These are phyloP conservation scores for Epichloe hybrida DNA, from an alignment of 2,329 filamentous ascomycete species.

Conservation along the genomic window DNA sequence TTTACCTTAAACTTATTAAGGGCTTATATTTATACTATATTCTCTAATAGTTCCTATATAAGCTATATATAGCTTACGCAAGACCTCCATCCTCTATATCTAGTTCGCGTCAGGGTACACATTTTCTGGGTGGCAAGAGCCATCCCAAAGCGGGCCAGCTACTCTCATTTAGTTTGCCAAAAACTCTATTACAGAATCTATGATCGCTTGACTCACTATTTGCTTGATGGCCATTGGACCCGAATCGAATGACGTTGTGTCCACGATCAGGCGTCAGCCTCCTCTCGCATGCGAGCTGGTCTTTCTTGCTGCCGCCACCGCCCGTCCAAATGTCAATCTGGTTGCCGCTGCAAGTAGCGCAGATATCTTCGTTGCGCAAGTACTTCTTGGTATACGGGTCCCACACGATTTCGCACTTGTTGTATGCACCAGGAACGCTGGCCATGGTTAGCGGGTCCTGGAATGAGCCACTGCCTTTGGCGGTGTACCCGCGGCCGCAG, in stretches of 20 bases:
- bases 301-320: background rate
- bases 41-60: no score
- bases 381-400: background rate
- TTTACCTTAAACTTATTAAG: no score
- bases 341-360: background rate
- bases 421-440: background rate
- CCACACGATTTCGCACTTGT: background rate
- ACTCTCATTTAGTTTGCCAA: background rate
- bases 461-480: background rate
- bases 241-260: background rate
- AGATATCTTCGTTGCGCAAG: background rate
- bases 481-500: background rate
- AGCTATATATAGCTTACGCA: no score
- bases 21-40: no score
- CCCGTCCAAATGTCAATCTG: background rate
- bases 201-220: background rate
- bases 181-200: background rate
- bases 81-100: no score
- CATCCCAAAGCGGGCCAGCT: background rate
- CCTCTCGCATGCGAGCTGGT: background rate
- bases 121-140: background rate
- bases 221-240: background rate
- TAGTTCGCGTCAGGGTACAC: slow-evolving; percentile 11
- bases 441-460: background rate
- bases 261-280: background rate